Conservation (phyloP, 1,139 yeast species). For the Suhomyces bolitotheri region DNA sequence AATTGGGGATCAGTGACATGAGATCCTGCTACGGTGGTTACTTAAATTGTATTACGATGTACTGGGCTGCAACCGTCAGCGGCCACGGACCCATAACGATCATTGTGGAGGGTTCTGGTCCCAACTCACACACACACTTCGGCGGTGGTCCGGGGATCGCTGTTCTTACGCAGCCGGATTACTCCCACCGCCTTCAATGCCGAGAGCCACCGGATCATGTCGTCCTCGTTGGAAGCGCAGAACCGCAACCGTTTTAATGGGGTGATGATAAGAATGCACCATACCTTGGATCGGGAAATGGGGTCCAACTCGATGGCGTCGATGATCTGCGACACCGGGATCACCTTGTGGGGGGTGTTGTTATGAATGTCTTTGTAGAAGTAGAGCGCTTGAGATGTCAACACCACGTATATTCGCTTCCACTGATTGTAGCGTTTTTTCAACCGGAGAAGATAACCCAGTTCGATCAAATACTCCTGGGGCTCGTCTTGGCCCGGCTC, state of each 20-base stretch:
- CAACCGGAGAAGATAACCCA: constrained; percentile 44
- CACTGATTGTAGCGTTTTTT: constrained; percentile 50
- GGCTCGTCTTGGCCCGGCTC: background rate
- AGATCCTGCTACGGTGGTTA: too few relatives aligned
- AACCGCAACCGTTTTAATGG: constrained; percentile 46
- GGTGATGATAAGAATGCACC: constrained; percentile 52
- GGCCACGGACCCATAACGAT: too few relatives aligned
- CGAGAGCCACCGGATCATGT: constrained; percentile 52
- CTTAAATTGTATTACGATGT: too few relatives aligned
- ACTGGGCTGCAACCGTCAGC: too few relatives aligned
- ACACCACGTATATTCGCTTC: constrained; percentile 43
- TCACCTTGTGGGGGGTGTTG: constrained; percentile 24
- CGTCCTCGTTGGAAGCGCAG: constrained; percentile 48
- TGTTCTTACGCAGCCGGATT: background rate
- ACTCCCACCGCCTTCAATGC: constrained; percentile 33
- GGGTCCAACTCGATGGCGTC: constrained; percentile 59
- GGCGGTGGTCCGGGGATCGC: too few relatives aligned
- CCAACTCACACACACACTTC: too few relatives aligned
- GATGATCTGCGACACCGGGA: constrained; percentile 39
- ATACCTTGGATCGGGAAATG: constrained; percentile 40
- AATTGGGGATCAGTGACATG: too few relatives aligned
- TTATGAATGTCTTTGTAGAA: constrained; percentile 34
- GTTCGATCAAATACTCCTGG: constrained; percentile 40
- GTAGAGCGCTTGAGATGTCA: constrained; percentile 42
- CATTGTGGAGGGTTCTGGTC: too few relatives aligned